Conservation (phyloP, 148 eudicot genomes). For the Spergularia bocconei region DNA sequence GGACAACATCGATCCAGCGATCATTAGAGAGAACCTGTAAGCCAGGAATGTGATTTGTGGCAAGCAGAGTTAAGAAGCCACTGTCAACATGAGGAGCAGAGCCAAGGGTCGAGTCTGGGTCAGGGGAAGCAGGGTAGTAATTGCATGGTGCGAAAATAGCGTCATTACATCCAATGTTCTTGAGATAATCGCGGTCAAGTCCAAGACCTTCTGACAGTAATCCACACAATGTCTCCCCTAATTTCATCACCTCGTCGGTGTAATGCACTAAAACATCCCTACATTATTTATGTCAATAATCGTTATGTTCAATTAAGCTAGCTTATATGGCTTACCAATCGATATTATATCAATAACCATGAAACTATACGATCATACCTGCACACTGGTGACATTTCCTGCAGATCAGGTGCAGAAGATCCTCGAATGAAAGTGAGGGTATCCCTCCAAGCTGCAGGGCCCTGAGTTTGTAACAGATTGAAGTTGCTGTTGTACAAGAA, state of each 20-base stretch:
- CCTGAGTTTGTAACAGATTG: not conserved
- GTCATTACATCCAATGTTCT: slow-evolving; percentile 5
- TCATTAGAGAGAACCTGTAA: slow-evolving; percentile 22
- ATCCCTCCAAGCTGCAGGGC: slow-evolving; percentile 15
- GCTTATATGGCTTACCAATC: no score
- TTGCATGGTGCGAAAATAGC: slow-evolving; percentile 12
- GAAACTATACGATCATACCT: not conserved
- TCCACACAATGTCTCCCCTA: not conserved
- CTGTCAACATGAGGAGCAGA: slow-evolving; percentile 16
- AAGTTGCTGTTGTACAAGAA: slow-evolving; percentile 25
- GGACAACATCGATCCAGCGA: slow-evolving; percentile 16
- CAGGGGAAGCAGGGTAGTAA: slow-evolving; percentile 20
- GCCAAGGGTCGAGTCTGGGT: slow-evolving; percentile 2
- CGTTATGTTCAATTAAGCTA: no score
- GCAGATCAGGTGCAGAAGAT: slow-evolving; percentile 2
- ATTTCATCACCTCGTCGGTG: not conserved
- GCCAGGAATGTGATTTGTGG: slow-evolving; percentile 15
- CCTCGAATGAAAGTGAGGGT: slow-evolving; percentile 15
- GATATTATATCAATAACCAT: no score
- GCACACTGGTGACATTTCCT: slow-evolving; percentile 1
- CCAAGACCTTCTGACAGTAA: not conserved
- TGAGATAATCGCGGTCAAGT: not conserved
- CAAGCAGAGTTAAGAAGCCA: slow-evolving; percentile 21
- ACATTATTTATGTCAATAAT: not conserved
- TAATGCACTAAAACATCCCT: not conserved